Base-by-base conservation (phyloP, 208 protist species). In the Leishmania amazonensis region DNA sequence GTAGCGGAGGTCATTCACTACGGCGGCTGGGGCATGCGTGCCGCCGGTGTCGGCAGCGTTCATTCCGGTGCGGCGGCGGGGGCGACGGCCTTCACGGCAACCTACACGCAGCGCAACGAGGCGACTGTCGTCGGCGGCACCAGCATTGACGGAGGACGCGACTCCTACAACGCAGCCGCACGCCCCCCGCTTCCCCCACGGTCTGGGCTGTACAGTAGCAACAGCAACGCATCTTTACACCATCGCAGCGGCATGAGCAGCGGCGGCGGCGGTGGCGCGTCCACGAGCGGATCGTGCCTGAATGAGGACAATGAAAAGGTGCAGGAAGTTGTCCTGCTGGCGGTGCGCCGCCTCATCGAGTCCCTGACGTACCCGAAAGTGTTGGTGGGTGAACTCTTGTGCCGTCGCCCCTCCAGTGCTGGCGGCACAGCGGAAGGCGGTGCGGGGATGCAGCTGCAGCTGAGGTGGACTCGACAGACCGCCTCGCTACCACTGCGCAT, bases 311-410 rank as follows among this genome's bases (percentile, higher is more conserved):
- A 93, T 64, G 90, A 93, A 49, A 97, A 97, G 70, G 78, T 95
- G 71, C 86, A 95, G 83, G 91, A 95, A 75, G 85, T 97, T 62
- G 88, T 94, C 53, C 81, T 92, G 51, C 76, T 94, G 64, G 91
- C 91, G 31, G 85, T 97, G 64, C 88, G 76, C 3, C 84, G 85
- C 17, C 81, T 89, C 11, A 62, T 95, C 3, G 60, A 87, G 54
- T 89, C 85, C 11, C 88, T 97, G 62, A 95, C 91, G 51, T 95
- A 95, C 73, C 94, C 94, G 6, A 84, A 86, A 31, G 94, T 95
- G 7, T 28, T 97, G 51, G 86, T 84, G 35, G 93, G 87, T 35
- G 75, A 80, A n/a, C 68, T 81, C 78, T 71, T 82, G 70, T 76
- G 80, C 38, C 15, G 15, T 9, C 28, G 67, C 21, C 28, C 38